Evolutionary conservation across 108 stramenopile genomes (phyloP), one percentile per base, ranked within the genome.

Genomic region (Conticribra guillardii): DNA sequence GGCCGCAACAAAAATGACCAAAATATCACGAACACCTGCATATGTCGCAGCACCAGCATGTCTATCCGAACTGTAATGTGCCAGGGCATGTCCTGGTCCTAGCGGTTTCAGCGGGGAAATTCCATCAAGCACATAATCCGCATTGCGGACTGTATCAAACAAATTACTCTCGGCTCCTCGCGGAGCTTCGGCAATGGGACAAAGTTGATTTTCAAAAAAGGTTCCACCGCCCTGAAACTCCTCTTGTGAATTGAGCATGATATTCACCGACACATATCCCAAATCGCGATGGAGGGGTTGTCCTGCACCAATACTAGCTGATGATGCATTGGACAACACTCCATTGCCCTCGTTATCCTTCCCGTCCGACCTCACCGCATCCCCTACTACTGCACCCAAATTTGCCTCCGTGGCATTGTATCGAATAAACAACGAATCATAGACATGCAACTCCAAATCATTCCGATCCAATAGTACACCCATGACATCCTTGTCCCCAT

Each of bases 201-300:
- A 24, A 9, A 89, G 53, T 57, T 85, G 89, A 60, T 83, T 55
- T 62, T 90, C 89, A 48, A 90, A 87, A 62, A 84, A 83, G 15
- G 89, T 90, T 19, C 89, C 89, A 7, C 89, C 89, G 24, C 86
- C 85, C 15, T 77, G 75, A 65, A 87, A 90, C 18, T 83, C 78
- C 31, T 60, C 44, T 34, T 48, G 55, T 16, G 67, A 31, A 60
- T 86, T 87, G 22, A 90, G 79, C 81, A 83, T 80, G 17, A 90
- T 79, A 47, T 90, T 90, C 53, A 87, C 84, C 16, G 82, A 81
- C 2, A 87, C 79, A 18, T 86, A 67, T 56, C 89, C 86, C 69
- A 87, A 59, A 73, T 90, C 89, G 8, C 89, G 73, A 74, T 90
- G 89, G 9, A 90, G 63, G 18, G 89, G 89, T 53, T 90, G 89